Conservation (phyloP, 164 flowering plant species). For the Vitis rupestris region DNA sequence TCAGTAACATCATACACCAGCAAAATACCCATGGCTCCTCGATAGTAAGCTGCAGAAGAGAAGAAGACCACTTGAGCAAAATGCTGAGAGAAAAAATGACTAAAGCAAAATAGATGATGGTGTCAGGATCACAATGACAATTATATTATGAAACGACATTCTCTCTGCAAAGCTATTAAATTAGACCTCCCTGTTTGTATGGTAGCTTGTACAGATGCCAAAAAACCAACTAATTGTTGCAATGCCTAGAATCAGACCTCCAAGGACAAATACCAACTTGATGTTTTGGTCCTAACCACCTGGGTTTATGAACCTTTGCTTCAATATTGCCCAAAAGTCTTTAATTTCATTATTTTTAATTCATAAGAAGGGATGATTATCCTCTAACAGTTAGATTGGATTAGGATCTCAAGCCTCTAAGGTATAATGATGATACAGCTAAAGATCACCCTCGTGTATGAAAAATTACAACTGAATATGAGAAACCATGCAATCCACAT, state of each 20-base stretch:
- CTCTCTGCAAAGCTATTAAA: not conserved
- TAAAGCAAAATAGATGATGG: not conserved
- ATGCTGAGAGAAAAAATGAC: not conserved
- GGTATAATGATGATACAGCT: not conserved
- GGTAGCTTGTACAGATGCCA: not conserved
- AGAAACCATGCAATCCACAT: not conserved
- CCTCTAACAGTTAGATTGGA: not conserved
- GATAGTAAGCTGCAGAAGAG: slow-evolving; percentile 38
- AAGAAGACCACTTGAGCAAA: not conserved
- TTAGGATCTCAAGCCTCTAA: not conserved
- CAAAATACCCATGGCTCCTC: slow-evolving; percentile 53
- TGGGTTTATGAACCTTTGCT: not conserved
- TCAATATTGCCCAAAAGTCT: no score
- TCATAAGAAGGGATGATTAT: not conserved
- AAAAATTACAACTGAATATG: not conserved
- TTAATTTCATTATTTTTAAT: not conserved
- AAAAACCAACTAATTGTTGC: not conserved
- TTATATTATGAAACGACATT: not conserved
- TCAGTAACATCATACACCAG: slow-evolving; percentile 50
- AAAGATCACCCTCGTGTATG: not conserved
- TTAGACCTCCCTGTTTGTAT: not conserved
- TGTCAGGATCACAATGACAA: not conserved
- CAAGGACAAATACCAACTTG: no score
- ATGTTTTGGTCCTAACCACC: not conserved
- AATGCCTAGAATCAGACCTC: not conserved